A percentile compares a stretch with the other conserved stretches of the same genome.
phyloP scores from a whole-genome alignment of 164 flowering plant species.

The Piper longum region DNA sequence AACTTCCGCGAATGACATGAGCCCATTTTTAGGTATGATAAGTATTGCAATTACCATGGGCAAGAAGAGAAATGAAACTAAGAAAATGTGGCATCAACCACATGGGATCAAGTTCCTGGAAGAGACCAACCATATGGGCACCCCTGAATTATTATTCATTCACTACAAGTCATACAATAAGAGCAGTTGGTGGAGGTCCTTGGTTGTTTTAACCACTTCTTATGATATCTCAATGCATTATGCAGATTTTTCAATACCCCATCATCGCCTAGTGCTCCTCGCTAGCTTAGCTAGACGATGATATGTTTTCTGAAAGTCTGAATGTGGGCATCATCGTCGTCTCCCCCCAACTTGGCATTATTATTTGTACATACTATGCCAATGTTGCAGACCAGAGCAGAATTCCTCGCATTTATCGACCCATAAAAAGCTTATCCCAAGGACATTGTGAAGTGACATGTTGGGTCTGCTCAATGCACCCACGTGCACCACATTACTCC shows the following conservation, averaged over 20 bases:
- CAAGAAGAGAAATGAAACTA: too few relatives aligned
- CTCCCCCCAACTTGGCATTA: neutral
- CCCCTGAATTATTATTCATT: neutral
- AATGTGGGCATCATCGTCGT: neutral
- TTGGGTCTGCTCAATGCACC: neutral
- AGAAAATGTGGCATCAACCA: too few relatives aligned
- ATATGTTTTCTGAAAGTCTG: too few relatives aligned
- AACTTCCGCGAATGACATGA: too few relatives aligned
- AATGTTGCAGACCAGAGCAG: too few relatives aligned
- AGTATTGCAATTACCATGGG: too few relatives aligned
- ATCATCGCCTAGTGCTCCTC: neutral
- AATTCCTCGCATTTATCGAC: neutral
- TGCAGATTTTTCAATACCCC: neutral
- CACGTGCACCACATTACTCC: slow-evolving; percentile 5
- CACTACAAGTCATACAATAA: neutral
- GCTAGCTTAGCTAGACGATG: neutral
- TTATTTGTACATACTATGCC: neutral
- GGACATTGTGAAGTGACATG: slow-evolving; percentile 3
- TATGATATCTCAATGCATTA: neutral
- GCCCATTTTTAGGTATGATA: too few relatives aligned
- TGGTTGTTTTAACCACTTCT: neutral
- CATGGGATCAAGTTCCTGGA: too few relatives aligned
- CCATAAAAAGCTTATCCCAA: neutral
- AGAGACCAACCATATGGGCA: neutral
- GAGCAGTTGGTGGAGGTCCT: neutral